These are phyloP conservation scores for Pseudogymnoascus verrucosus DNA, from an alignment of 2,329 filamentous ascomycete genomes.

Conservation along the genomic window DNA sequence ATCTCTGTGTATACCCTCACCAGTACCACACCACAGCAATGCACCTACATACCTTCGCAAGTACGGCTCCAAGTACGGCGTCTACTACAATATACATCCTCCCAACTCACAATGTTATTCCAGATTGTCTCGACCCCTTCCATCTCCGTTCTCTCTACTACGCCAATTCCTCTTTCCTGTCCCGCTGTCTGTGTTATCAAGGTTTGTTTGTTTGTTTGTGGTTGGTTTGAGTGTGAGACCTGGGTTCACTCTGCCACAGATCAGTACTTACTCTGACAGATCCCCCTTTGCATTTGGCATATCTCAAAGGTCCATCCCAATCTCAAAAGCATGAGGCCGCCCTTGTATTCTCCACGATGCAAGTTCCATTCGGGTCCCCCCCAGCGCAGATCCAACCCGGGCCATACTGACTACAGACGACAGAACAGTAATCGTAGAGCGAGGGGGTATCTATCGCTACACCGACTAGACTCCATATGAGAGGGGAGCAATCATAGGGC, in stretches of 20 bases:
- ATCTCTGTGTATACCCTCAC: background rate
- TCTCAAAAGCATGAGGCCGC: background rate
- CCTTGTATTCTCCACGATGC: constrained; percentile 5
- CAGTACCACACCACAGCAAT: background rate
- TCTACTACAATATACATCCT: background rate
- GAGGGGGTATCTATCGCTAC: background rate
- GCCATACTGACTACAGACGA: background rate
- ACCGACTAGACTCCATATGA: background rate
- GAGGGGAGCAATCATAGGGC: background rate
- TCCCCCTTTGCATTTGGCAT: background rate
- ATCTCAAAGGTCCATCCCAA: background rate
- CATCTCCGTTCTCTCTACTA: background rate
- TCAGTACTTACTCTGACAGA: background rate
- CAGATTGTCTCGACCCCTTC: constrained; percentile 1
- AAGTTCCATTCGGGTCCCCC: background rate
- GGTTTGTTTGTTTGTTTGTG: background rate
- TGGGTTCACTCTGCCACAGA: background rate
- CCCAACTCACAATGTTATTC: background rate
- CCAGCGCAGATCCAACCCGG: background rate
- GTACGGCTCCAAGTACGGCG: background rate
- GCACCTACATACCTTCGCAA: background rate
- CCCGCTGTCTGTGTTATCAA: constrained; percentile 1
- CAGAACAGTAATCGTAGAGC: background rate
- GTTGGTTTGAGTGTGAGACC: constrained; percentile 1
- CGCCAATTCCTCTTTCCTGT: background rate